phyloP scores from a whole-genome alignment of 768 basidiomycete genomes.

The Phanerochaete carnosa region DNA sequence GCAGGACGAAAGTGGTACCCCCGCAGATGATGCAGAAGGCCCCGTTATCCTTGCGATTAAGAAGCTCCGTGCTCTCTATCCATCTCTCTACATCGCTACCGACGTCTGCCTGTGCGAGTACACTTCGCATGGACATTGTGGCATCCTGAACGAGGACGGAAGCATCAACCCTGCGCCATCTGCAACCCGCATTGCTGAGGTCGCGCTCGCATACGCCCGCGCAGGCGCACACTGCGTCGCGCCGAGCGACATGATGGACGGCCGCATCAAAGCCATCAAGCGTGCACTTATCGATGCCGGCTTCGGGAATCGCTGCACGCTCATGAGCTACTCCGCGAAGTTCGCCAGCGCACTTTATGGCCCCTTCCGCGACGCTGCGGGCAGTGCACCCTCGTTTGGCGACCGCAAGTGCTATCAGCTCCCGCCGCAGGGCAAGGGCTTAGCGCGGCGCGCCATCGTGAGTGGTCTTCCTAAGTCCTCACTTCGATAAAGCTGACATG shows the following conservation, averaged over 20 bases:
- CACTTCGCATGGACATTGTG: conserved; percentile 97
- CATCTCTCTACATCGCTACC: conserved; percentile 81
- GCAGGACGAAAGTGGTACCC: conserved; percentile 79
- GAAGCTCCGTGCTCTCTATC: conserved; percentile 73
- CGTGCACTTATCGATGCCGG: conserved; percentile 78
- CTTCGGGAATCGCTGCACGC: conserved; percentile 80
- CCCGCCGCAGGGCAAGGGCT: conserved; percentile 81
- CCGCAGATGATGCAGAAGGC: conserved; percentile 85
- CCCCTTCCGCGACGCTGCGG: conserved; percentile 97
- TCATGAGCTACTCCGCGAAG: conserved; percentile 98
- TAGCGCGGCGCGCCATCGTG: conserved; percentile 92
- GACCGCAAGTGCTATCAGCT: conserved; percentile 98
- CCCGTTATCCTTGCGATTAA: conserved; percentile 94
- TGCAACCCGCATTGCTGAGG: conserved; percentile 85
- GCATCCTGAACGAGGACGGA: conserved; percentile 68
- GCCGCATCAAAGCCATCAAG: conserved; percentile 88
- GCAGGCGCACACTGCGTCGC: conserved; percentile 99
- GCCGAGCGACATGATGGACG: conserved; percentile 99
- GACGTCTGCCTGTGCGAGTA: conserved; percentile 99
- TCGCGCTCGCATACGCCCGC: conserved; percentile 86
- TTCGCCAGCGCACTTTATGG: conserved; percentile 95
- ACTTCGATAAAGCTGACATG: not conserved
- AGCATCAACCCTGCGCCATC: conserved; percentile 77
- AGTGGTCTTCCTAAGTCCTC: conserved; percentile 28
- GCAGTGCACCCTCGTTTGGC: conserved; percentile 92